These are phyloP conservation scores for Cenchrus purpureus DNA, from an alignment of 176 grass and related monocot genomes.

Conservation along the genomic window DNA sequence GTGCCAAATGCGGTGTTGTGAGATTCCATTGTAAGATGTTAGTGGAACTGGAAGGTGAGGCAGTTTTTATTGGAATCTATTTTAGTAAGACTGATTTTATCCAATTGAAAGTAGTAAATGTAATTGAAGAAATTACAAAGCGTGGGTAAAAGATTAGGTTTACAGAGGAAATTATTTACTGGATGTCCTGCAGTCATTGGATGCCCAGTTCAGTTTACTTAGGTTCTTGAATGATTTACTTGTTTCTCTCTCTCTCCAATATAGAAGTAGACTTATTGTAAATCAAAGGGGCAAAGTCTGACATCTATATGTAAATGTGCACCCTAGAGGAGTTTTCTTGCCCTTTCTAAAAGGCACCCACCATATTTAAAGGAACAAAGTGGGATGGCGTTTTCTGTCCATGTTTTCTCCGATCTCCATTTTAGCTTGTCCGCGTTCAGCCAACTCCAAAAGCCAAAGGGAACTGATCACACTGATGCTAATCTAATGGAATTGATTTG, in stretches of 20 bases:
- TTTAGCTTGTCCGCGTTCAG: background rate
- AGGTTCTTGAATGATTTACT: background rate
- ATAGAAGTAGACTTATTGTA: background rate
- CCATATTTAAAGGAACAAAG: too few relatives aligned
- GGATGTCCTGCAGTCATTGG: too few relatives aligned
- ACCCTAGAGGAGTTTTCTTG: background rate
- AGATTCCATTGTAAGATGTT: background rate
- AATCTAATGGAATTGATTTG: background rate
- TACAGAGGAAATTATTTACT: background rate
- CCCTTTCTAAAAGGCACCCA: background rate
- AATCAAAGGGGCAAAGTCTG: background rate
- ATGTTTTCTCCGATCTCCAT: background rate
- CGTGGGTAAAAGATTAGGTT: background rate
- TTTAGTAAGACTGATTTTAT: background rate
- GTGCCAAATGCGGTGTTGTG: background rate
- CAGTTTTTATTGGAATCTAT: background rate
- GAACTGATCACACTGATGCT: background rate
- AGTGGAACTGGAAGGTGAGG: background rate
- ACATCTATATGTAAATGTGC: background rate
- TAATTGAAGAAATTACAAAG: background rate
- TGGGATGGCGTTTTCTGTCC: background rate
- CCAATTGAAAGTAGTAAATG: background rate
- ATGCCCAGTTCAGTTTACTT: conserved; percentile 7
- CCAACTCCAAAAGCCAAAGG: too few relatives aligned
- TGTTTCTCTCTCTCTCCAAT: background rate